Evolutionary conservation across 805 yeast genomes (phyloP).

Genomic region (Komagataella kurtzmanii): DNA sequence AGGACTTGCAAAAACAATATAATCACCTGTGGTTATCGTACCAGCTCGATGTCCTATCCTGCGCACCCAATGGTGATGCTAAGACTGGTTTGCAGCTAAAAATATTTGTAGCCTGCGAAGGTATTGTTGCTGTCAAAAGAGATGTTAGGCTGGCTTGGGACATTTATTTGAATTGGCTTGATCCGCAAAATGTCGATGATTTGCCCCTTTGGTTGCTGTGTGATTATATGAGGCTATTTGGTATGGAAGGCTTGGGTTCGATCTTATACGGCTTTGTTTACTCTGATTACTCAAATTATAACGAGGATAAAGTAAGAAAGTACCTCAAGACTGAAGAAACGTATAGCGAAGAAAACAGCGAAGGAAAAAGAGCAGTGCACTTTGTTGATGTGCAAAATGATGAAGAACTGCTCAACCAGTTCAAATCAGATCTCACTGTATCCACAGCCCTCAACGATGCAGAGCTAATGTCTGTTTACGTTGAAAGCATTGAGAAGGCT

Average conservation of each 20-base stretch:
- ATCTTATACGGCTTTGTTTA: slow-evolving; percentile 51
- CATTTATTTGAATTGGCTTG: slow-evolving; percentile 60
- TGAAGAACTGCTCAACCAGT: slow-evolving; percentile 5
- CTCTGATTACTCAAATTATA: slow-evolving; percentile 60
- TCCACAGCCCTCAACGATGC: neutral
- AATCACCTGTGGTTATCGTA: slow-evolving; percentile 53
- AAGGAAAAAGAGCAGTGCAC: slow-evolving; percentile 8
- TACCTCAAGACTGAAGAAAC: slow-evolving; percentile 9
- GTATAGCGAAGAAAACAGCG: slow-evolving; percentile 8
- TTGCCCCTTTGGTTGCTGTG: slow-evolving; percentile 32
- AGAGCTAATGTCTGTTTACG: slow-evolving; percentile 20
- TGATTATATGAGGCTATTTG: slow-evolving; percentile 44
- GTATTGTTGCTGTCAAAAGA: slow-evolving; percentile 58
- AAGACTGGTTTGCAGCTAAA: neutral
- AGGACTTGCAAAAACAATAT: slow-evolving; percentile 35
- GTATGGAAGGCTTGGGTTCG: slow-evolving; percentile 37
- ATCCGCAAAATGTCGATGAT: slow-evolving; percentile 33
- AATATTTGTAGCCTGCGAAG: slow-evolving; percentile 17
- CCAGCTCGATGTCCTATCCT: slow-evolving; percentile 36
- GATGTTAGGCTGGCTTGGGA: slow-evolving; percentile 59
- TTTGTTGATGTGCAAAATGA: slow-evolving; percentile 13
- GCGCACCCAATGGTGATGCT: slow-evolving; percentile 26
- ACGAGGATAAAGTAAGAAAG: slow-evolving; percentile 15
- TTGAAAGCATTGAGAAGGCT: slow-evolving; percentile 21
- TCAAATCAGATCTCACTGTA: neutral